These are phyloP conservation scores for Penicillium capsulatum DNA, from an alignment of 2,329 filamentous ascomycete species.

Conservation along the genomic window DNA sequence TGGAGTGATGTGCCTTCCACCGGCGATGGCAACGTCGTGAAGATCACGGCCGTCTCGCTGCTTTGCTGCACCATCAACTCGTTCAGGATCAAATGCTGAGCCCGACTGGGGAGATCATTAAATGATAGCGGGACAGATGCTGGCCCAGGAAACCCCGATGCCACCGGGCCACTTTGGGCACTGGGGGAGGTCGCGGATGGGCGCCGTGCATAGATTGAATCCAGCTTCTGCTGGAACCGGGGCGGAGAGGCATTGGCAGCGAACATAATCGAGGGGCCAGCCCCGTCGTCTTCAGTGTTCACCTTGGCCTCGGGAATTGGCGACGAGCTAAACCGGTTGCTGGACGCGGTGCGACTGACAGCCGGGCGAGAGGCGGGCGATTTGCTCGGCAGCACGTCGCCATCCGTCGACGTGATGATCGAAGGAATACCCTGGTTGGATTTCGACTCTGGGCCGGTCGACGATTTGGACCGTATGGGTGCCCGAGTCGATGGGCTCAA, in stretches of 20 bases:
- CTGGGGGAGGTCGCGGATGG: conserved; percentile 18
- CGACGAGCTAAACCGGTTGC: conserved; percentile 61
- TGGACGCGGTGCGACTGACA: conserved; percentile 31
- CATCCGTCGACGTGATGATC: conserved; percentile 24
- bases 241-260: conserved; percentile 46
- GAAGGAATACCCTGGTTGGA: conserved; percentile 19
- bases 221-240: conserved; percentile 23
- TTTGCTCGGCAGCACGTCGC: conserved; percentile 21
- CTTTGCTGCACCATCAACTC: conserved; percentile 71
- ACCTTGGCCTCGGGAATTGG: conserved; percentile 68
- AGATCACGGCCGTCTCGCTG: conserved; percentile 67
- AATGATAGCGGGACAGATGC: conserved; percentile 70
- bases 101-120: conserved; percentile 78
- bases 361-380: conserved; percentile 18
- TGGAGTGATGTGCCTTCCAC: conserved; percentile 69
- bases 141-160: conserved; percentile 52
- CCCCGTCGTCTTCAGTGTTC: conserved; percentile 56
- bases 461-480: conserved; percentile 5
- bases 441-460: conserved; percentile 2
- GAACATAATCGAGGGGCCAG: conserved; percentile 72
- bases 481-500: conserved; percentile 8
- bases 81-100: conserved; percentile 82
- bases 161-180: conserved; percentile 24
- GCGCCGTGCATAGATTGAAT: conserved; percentile 40
- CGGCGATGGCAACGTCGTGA: conserved; percentile 80